Percentiles rank a stretch among this genome's conserved stretches.
phyloP scores from a whole-genome alignment of 2,329 filamentous ascomycete genomes.

The Ceratocystiopsis sp. region DNA sequence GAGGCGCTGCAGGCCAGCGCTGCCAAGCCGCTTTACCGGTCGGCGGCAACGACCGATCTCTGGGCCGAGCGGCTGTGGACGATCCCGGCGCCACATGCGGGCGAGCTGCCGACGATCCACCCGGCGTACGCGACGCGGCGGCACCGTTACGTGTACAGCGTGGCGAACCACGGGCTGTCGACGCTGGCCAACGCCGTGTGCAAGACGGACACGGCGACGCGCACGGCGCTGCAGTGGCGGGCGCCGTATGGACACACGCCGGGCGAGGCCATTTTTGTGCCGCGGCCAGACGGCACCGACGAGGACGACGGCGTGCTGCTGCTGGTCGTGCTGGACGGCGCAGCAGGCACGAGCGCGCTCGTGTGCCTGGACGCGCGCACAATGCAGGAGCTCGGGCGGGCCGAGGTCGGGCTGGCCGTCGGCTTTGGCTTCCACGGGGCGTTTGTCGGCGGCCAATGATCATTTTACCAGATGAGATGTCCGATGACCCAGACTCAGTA shows the following conservation, averaged over 20 bases:
- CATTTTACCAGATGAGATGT: too few relatives aligned
- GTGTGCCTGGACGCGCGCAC: conserved; percentile 45
- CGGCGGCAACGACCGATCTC: not conserved
- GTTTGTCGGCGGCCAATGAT: too few relatives aligned
- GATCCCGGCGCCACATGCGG: conserved; percentile 34
- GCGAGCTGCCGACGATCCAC: conserved; percentile 53
- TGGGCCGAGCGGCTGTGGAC: conserved; percentile 20
- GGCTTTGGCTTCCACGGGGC: conserved; percentile 49
- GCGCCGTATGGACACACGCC: conserved; percentile 42
- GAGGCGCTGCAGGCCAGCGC: not conserved
- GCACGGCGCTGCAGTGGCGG: conserved; percentile 35
- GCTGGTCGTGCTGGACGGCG: conserved; percentile 46
- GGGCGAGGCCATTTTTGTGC: conserved; percentile 52
- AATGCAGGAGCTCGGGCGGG: conserved; percentile 46
- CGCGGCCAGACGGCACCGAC: conserved; percentile 24
- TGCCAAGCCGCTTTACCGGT: not conserved
- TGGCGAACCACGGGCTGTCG: conserved; percentile 37
- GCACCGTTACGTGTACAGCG: conserved; percentile 44
- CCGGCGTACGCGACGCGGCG: conserved; percentile 30
- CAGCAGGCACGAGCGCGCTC: conserved; percentile 42
- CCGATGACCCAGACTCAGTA: too few relatives aligned
- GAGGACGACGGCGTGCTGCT: conserved; percentile 45
- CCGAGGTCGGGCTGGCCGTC: conserved; percentile 43
- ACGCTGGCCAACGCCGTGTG: conserved; percentile 44
- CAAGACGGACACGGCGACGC: conserved; percentile 45